phyloP scores from a whole-genome alignment of 2,329 filamentous ascomycete genomes.

The Colletotrichum plurivorum region DNA sequence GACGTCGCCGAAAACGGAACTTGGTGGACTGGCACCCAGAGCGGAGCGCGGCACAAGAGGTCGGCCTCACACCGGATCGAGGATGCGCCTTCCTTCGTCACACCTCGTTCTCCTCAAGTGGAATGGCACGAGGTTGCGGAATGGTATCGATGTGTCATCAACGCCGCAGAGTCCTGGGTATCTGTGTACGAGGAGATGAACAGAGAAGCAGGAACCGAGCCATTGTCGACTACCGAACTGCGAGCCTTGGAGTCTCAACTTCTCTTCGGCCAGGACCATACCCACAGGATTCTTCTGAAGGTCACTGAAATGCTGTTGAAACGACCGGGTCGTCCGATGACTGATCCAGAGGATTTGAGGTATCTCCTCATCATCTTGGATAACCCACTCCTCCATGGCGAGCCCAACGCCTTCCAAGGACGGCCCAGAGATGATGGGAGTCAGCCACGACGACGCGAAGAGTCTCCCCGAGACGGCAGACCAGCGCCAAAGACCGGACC shows the following conservation, averaged over 20 bases:
- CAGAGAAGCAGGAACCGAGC: slow-evolving; percentile 47
- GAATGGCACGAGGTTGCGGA: slow-evolving; percentile 80
- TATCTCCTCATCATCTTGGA: slow-evolving; percentile 84
- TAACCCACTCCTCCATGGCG: slow-evolving; percentile 80
- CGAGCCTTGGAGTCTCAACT: slow-evolving; percentile 62
- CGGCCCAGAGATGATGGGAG: slow-evolving; percentile 48
- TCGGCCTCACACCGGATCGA: slow-evolving; percentile 52
- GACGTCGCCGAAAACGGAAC: slow-evolving; percentile 85
- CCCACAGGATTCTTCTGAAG: slow-evolving; percentile 80
- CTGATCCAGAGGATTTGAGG: slow-evolving; percentile 77
- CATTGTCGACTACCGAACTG: slow-evolving; percentile 53
- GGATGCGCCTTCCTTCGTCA: slow-evolving; percentile 60
- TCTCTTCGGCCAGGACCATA: slow-evolving; percentile 74
- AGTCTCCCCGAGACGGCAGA: slow-evolving; percentile 18
- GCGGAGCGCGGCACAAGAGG: slow-evolving; percentile 46
- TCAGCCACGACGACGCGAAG: neutral
- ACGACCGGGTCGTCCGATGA: slow-evolving; percentile 79
- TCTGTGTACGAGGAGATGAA: slow-evolving; percentile 69
- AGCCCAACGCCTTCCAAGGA: slow-evolving; percentile 57
- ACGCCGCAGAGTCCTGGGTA: slow-evolving; percentile 78
- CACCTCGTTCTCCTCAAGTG: slow-evolving; percentile 75
- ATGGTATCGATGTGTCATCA: slow-evolving; percentile 82
- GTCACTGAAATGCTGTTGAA: slow-evolving; percentile 85
- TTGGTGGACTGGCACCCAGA: slow-evolving; percentile 80
- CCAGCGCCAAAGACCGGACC: slow-evolving; percentile 54